phyloP scores from a whole-genome alignment of 176 grass and related monocot genomes.

The Aegilops umbellulata region DNA sequence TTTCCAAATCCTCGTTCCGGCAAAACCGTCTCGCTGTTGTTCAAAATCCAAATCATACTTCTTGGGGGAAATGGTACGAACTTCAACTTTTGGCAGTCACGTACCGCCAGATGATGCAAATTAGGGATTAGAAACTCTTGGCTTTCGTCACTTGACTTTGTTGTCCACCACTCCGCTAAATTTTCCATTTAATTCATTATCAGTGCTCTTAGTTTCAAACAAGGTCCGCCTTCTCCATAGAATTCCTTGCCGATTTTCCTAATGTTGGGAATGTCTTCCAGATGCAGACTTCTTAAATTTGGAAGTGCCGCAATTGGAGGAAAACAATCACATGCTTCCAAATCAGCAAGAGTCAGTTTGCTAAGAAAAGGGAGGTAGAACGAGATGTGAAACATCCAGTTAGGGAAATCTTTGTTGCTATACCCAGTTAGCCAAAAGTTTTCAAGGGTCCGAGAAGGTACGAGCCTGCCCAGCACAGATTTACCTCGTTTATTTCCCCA shows the following conservation, averaged over 20 bases:
- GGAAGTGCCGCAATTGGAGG: not conserved
- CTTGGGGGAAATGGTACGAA: not conserved
- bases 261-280: too few relatives aligned
- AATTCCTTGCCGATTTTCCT: too few relatives aligned
- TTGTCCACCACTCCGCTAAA: too few relatives aligned
- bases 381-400: not conserved
- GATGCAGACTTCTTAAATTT: slow-evolving; percentile 3
- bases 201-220: not conserved
- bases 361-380: not conserved
- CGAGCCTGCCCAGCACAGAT: not conserved
- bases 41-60: too few relatives aligned
- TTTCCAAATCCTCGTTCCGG: not conserved
- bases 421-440: too few relatives aligned
- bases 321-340: not conserved
- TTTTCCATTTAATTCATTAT: not conserved
- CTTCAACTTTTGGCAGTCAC: not conserved
- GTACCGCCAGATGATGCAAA: fast-evolving
- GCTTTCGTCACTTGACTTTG: too few relatives aligned
- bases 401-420: not conserved
- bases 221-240: not conserved
- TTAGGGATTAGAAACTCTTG: not conserved
- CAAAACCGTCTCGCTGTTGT: too few relatives aligned
- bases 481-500: too few relatives aligned
- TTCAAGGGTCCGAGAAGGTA: not conserved
- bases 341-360: fast-evolving